These are phyloP conservation scores for Anthracocystis setariae DNA, from an alignment of 1,284 basidiomycete genomes.

Conservation along the genomic window DNA sequence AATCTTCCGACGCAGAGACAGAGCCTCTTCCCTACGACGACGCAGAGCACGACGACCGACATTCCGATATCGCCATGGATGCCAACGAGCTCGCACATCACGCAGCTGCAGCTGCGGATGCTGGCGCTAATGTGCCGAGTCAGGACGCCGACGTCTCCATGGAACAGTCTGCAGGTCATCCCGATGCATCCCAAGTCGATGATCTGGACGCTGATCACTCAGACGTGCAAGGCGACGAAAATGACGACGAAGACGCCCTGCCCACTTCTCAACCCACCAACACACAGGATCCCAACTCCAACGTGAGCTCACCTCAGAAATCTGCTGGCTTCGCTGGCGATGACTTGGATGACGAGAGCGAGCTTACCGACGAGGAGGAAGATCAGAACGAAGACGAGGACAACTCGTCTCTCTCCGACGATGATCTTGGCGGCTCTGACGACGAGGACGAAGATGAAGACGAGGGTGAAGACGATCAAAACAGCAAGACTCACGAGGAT, in stretches of 20 bases:
- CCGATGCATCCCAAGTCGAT: slow-evolving; percentile 17
- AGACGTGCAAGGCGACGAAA: slow-evolving; percentile 4
- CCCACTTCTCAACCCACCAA: slow-evolving; percentile 33
- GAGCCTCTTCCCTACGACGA: slow-evolving; percentile 63
- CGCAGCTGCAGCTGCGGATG: slow-evolving; percentile 15
- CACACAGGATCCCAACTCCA: slow-evolving; percentile 34
- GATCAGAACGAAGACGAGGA: slow-evolving; percentile 49
- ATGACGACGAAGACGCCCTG: slow-evolving; percentile 15
- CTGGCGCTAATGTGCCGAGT: slow-evolving; percentile 25
- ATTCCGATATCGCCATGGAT: slow-evolving; percentile 37
- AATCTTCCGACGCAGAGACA: slow-evolving; percentile 60
- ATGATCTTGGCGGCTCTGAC: slow-evolving; percentile 45
- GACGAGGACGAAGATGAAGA: slow-evolving; percentile 46
- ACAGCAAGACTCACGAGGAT: slow-evolving; percentile 48
- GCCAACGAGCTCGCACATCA: slow-evolving; percentile 29
- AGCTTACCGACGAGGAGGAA: slow-evolving; percentile 54
- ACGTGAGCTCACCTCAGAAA: slow-evolving; percentile 51
- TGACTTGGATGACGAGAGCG: slow-evolving; percentile 60
- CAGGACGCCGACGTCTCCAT: slow-evolving; percentile 28
- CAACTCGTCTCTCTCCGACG: slow-evolving; percentile 39
- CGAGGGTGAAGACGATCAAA: slow-evolving; percentile 26
- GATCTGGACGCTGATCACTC: slow-evolving; percentile 6
- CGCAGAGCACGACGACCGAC: slow-evolving; percentile 29
- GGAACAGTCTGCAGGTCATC: slow-evolving; percentile 23
- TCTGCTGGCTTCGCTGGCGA: slow-evolving; percentile 48